Conservation (phyloP, 805 yeast species). For the Saccharomycopsis lassenensis region DNA sequence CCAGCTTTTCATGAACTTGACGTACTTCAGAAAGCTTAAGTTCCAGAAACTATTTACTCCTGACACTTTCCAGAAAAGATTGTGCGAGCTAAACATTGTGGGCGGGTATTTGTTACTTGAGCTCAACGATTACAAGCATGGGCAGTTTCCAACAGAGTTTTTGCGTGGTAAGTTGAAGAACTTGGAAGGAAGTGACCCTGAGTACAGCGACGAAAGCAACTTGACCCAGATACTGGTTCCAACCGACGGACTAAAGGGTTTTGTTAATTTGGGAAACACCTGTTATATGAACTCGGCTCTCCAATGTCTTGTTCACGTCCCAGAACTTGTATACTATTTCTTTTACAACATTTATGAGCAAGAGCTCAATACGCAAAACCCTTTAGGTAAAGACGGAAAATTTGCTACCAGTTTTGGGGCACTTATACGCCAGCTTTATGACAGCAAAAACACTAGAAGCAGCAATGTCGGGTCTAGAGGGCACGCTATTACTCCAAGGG, state of each 20-base stretch:
- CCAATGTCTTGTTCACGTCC: slow-evolving; percentile 80
- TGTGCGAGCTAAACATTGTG: slow-evolving; percentile 2
- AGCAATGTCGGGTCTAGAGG: slow-evolving; percentile 18
- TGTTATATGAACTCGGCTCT: slow-evolving; percentile 94
- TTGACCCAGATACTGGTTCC: not conserved
- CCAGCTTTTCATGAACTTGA: slow-evolving; percentile 10
- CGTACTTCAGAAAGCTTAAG: slow-evolving; percentile 5
- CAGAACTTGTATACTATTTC: slow-evolving; percentile 73
- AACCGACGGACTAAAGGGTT: slow-evolving; percentile 47
- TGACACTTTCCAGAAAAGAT: not conserved
- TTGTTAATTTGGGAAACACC: slow-evolving; percentile 74
- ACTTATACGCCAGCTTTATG: slow-evolving; percentile 52
- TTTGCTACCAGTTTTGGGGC: slow-evolving; percentile 69
- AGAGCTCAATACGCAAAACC: slow-evolving; percentile 69
- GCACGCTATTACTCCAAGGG: slow-evolving; percentile 48
- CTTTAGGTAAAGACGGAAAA: slow-evolving; percentile 76
- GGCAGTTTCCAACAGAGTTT: slow-evolving; percentile 9
- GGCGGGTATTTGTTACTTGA: slow-evolving; percentile 12
- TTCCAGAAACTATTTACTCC: slow-evolving; percentile 3
- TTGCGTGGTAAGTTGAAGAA: slow-evolving; percentile 2
- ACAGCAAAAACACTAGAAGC: slow-evolving; percentile 20
- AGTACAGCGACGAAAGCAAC: not conserved
- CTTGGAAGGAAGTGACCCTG: slow-evolving; percentile 5
- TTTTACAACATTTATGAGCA: slow-evolving; percentile 42
- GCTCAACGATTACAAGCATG: slow-evolving; percentile 3